Percentiles rank a stretch among this genome's conserved stretches.
Evolutionary conservation across 306 rosid genomes (phyloP).

Genomic region (Casuarina cunninghamiana): DNA sequence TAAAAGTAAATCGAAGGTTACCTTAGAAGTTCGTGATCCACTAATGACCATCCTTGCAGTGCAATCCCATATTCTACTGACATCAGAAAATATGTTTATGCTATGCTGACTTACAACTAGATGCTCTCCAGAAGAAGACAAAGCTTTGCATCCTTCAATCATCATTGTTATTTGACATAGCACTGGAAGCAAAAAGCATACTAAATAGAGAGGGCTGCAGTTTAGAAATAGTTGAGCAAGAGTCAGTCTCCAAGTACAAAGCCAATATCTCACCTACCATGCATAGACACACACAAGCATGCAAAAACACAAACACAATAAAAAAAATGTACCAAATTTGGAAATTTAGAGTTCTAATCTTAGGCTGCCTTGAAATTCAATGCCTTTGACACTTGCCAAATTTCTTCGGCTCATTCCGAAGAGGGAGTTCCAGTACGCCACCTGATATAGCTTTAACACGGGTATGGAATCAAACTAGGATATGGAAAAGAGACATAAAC

Average conservation of each 20-base stretch:
- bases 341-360: not conserved
- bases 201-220: slow-evolving; percentile 73
- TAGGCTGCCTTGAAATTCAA: slow-evolving; percentile 17
- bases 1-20: not conserved
- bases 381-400: not conserved
- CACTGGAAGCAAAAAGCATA: slow-evolving; percentile 87
- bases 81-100: not conserved
- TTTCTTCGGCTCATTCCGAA: not conserved
- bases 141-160: slow-evolving; percentile 66
- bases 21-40: not conserved
- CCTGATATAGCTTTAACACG: too few species aligned
- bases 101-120: slow-evolving; percentile 57
- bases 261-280: not conserved
- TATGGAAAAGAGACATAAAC: too few species aligned
- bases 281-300: too few species aligned
- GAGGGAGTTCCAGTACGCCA: slow-evolving; percentile 15
- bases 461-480: too few species aligned
- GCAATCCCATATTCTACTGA: not conserved
- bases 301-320: too few species aligned
- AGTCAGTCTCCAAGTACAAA: slow-evolving; percentile 5
- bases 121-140: slow-evolving; percentile 69
- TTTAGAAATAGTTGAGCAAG: slow-evolving; percentile 27
- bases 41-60: not conserved
- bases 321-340: too few species aligned
- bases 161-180: slow-evolving; percentile 79